phyloP scores from a whole-genome alignment of 179 eudicot genomes.

The Silene vulgaris region DNA sequence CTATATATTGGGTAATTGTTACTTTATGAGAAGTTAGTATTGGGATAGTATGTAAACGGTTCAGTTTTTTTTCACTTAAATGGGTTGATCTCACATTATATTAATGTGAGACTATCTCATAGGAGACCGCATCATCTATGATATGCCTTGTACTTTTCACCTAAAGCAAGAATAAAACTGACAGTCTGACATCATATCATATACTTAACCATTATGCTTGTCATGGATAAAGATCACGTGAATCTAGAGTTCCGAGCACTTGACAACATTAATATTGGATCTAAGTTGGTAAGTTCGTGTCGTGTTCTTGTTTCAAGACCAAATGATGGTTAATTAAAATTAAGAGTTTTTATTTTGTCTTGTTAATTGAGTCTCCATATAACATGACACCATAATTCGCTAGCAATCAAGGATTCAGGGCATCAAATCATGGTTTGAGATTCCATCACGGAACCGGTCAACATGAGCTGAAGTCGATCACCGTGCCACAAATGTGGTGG shows the following conservation, averaged over 20 bases:
- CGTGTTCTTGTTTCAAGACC: conserved; percentile 5
- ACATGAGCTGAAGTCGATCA: neutral
- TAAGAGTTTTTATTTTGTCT: neutral
- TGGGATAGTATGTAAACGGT: neutral
- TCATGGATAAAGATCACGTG: neutral
- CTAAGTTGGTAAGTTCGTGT: neutral
- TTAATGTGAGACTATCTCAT: neutral
- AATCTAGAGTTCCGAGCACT: neutral
- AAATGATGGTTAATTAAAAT: neutral
- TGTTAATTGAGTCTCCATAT: neutral
- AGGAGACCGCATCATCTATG: neutral
- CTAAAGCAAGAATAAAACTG: conserved; percentile 7
- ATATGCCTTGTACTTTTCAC: conserved; percentile 5
- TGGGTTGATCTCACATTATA: neutral
- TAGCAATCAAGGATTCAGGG: neutral
- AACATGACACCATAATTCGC: conserved; percentile 1
- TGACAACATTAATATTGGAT: conserved; percentile 4
- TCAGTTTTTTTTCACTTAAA: neutral
- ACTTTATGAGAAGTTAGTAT: neutral
- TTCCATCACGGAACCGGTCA: neutral
- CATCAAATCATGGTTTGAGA: neutral
- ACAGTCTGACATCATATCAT: neutral
- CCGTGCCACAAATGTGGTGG: neutral
- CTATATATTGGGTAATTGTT: neutral
- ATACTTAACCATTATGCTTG: neutral